Percentiles rank a stretch among this genome's conserved stretches.
These are phyloP conservation scores for Pythium phragmiticola DNA, from an alignment of 352 stramenopile genomes.

Conservation along the genomic window DNA sequence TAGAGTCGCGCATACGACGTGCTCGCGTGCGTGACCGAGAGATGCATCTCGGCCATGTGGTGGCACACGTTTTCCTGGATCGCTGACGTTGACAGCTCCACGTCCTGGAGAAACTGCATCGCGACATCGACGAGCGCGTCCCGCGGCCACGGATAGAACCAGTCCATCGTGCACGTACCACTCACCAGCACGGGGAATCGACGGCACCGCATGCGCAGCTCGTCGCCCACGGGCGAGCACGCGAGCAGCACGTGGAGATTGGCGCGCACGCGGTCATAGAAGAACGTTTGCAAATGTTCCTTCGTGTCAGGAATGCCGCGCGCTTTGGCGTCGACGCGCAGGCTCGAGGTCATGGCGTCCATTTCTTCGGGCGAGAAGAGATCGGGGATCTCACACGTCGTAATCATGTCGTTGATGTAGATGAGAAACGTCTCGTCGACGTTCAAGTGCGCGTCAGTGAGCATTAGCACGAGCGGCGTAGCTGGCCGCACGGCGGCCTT, in stretches of 20 bases:
- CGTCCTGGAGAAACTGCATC: slow-evolving; percentile 80
- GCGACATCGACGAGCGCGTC: slow-evolving; percentile 88
- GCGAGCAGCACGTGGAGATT: slow-evolving; percentile 89
- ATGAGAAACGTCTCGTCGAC: slow-evolving; percentile 87
- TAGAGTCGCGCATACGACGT: slow-evolving; percentile 70
- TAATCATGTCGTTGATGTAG: slow-evolving; percentile 85
- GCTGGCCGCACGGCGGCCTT: slow-evolving; percentile 85
- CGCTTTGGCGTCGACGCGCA: slow-evolving; percentile 83
- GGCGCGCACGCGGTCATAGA: slow-evolving; percentile 80
- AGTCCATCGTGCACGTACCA: slow-evolving; percentile 77
- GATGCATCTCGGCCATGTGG: slow-evolving; percentile 92
- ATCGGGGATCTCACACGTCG: slow-evolving; percentile 70
- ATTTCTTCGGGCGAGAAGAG: slow-evolving; percentile 89
- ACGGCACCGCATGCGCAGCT: slow-evolving; percentile 71
- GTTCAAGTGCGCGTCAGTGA: slow-evolving; percentile 86
- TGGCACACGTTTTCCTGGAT: slow-evolving; percentile 92
- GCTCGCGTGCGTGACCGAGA: slow-evolving; percentile 80
- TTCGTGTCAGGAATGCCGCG: slow-evolving; percentile 86
- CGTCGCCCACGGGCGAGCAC: slow-evolving; percentile 79
- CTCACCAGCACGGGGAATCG: slow-evolving; percentile 79
- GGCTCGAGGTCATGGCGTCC: slow-evolving; percentile 75
- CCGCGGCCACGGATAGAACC: slow-evolving; percentile 91
- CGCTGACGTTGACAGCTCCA: slow-evolving; percentile 56
- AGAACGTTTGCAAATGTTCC: slow-evolving; percentile 90
- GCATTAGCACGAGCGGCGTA: slow-evolving; percentile 82